A percentile compares a stretch with the other conserved stretches of the same genome.
These are phyloP conservation scores for Sequoia sempervirens DNA, from an alignment of 75 land plant genomes.

Conservation along the genomic window DNA sequence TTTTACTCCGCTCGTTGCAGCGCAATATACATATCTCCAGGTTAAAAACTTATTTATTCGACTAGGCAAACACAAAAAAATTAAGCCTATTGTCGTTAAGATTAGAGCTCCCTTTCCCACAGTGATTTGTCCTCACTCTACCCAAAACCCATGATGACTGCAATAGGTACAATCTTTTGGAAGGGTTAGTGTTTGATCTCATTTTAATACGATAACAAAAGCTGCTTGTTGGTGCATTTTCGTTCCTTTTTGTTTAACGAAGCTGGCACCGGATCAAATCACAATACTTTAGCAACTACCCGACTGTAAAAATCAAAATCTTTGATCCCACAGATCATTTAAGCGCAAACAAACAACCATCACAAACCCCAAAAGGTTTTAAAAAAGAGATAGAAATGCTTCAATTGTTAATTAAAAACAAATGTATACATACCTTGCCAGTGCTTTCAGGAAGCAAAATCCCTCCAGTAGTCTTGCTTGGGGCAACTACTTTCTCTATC, in stretches of 20 bases:
- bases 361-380: background rate
- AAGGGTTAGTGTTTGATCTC: background rate
- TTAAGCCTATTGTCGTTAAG: background rate
- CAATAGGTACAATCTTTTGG: background rate
- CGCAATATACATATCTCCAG: background rate
- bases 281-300: background rate
- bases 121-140: background rate
- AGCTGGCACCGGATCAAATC: background rate
- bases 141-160: background rate
- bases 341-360: background rate
- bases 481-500: constrained; percentile 75
- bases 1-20: background rate
- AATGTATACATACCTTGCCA: constrained; percentile 23
- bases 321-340: background rate
- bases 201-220: background rate
- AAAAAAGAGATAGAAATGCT: background rate
- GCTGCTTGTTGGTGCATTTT: background rate
- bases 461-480: constrained; percentile 55
- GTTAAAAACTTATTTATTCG: background rate
- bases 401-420: background rate
- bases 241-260: background rate
- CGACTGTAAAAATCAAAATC: background rate
- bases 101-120: background rate
- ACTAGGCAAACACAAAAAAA: background rate
- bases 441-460: constrained; percentile 71